Conservation (phyloP, 331 rosid genomes). For the Cydonia oblonga region DNA sequence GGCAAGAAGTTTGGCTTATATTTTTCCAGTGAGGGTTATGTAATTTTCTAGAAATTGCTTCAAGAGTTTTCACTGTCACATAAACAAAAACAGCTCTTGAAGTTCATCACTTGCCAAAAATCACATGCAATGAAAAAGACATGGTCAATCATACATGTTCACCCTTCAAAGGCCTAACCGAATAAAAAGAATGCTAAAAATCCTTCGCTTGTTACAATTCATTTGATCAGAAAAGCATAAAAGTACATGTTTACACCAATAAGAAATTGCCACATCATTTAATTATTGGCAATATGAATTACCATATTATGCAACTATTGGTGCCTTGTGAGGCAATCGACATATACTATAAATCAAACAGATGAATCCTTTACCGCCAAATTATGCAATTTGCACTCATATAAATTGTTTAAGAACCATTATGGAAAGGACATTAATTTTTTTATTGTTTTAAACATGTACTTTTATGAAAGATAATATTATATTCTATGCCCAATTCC, state of each 20-base stretch:
- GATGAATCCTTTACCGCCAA: neutral
- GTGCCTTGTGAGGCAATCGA: neutral
- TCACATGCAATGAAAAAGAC: neutral
- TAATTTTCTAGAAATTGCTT: conserved; percentile 53
- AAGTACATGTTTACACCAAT: no score
- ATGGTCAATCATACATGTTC: neutral
- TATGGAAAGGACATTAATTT: neutral
- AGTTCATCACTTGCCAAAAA: neutral
- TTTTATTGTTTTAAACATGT: no score
- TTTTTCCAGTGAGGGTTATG: conserved; percentile 33
- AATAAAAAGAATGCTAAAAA: no score
- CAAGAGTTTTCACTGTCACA: conserved; percentile 49
- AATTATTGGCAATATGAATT: no score
- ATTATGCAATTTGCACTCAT: neutral
- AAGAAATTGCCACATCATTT: no score
- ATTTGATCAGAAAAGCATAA: no score
- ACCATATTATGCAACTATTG: neutral
- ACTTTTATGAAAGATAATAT: no score
- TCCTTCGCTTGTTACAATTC: no score
- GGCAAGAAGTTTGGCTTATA: conserved; percentile 41
- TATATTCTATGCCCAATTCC: no score
- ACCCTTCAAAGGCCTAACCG: no score
- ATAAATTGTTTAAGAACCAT: neutral
- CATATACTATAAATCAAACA: neutral
- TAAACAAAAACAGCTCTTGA: neutral